Percentiles rank a stretch among this genome's conserved stretches.
These are phyloP conservation scores for Thuja plicata DNA, from an alignment of 83 land plant genomes.

Conservation along the genomic window DNA sequence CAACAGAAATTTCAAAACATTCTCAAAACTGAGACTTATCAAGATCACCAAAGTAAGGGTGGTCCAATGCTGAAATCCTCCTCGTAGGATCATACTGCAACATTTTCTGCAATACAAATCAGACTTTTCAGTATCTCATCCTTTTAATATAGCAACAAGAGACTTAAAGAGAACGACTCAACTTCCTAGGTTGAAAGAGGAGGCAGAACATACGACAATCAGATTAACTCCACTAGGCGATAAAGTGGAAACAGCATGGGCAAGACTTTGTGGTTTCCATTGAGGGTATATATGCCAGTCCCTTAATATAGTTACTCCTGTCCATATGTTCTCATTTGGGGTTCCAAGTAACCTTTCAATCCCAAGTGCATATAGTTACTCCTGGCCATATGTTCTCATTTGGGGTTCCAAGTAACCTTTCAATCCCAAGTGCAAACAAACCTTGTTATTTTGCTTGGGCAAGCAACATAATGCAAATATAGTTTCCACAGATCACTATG, in stretches of 20 bases:
- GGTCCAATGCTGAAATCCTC: conserved; percentile 82
- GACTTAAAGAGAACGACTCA: background rate
- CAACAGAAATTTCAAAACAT: background rate
- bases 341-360: no score
- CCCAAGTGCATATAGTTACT: no score
- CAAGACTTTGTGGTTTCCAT: conserved; percentile 69
- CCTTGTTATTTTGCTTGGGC: background rate
- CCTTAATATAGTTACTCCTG: conserved; percentile 52
- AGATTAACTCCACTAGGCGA: conserved; percentile 67
- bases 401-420: no score
- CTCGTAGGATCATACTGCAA: conserved; percentile 72
- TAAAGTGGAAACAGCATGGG: conserved; percentile 62
- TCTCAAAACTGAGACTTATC: conserved; percentile 72
- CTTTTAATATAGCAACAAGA: background rate
- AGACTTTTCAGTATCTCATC: background rate
- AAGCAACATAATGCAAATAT: background rate
- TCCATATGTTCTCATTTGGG: conserved; percentile 68
- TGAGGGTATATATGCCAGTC: conserved; percentile 86
- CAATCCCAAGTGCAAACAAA: background rate
- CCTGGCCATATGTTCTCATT: no score
- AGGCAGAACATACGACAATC: conserved; percentile 41
- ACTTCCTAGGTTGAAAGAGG: background rate
- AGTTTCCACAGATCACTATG: background rate
- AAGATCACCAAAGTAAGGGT: conserved; percentile 78
- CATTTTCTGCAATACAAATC: conserved; percentile 53